Evolutionary conservation across 2,329 filamentous ascomycete genomes (phyloP).

Genomic region (Elsinoe australis): DNA sequence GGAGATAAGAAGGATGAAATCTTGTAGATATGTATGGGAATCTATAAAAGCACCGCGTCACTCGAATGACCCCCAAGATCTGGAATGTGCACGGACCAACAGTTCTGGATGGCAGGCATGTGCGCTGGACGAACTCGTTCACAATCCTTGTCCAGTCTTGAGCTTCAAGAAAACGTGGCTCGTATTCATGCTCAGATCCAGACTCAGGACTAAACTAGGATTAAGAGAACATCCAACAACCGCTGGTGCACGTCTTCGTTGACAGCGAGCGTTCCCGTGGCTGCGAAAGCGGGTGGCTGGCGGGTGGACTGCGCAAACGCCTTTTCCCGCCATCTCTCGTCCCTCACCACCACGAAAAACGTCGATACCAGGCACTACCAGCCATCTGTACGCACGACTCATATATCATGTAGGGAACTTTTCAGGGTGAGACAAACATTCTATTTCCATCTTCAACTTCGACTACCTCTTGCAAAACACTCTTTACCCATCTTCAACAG

Average conservation of each 20-base stretch:
- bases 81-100: conserved; percentile 1
- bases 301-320: conserved; percentile 6
- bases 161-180: too few species aligned
- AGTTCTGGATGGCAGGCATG: not conserved
- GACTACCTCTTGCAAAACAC: not conserved
- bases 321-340: conserved; percentile 13
- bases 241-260: conserved; percentile 1
- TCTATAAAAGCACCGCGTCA: too few species aligned
- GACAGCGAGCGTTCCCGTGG: not conserved
- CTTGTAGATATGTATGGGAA: too few species aligned
- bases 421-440: conserved; percentile 12
- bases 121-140: not conserved
- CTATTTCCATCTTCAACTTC: conserved; percentile 8
- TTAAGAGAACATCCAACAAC: not conserved
- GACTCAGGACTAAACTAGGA: too few species aligned
- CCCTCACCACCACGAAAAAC: conserved; percentile 15
- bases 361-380: conserved; percentile 9
- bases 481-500: conserved; percentile 1
- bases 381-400: conserved; percentile 7
- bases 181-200: not conserved
- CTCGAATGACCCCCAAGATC: too few species aligned
- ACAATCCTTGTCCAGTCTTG: too few species aligned
- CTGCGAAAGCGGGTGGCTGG: not conserved
- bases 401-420: conserved; percentile 7
- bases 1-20: not conserved